These are phyloP conservation scores for Jamesozyma gamospora DNA, from an alignment of 805 yeast genomes.

Conservation along the genomic window DNA sequence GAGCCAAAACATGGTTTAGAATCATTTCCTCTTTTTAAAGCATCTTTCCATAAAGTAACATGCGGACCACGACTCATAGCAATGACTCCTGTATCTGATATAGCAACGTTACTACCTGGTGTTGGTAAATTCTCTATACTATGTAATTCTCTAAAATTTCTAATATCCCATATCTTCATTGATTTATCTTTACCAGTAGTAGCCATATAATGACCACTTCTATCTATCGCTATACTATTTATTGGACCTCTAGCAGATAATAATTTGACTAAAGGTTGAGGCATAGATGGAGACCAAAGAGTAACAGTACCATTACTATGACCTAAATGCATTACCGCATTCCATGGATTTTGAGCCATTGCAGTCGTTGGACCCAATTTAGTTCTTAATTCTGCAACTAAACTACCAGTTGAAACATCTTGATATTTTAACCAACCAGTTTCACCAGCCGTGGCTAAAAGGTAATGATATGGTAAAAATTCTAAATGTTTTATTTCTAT, in stretches of 20 bases:
- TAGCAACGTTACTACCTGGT: constrained; percentile 68
- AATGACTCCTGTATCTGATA: constrained; percentile 80
- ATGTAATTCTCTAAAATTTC: constrained; percentile 70
- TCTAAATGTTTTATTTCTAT: constrained; percentile 75
- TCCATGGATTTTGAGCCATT: constrained; percentile 89
- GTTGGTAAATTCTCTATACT: constrained; percentile 56
- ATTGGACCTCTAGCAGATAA: constrained; percentile 82
- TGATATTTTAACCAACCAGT: constrained; percentile 86
- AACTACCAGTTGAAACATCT: constrained; percentile 86
- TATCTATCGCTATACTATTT: constrained; percentile 71
- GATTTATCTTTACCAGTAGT: constrained; percentile 81
- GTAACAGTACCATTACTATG: constrained; percentile 89
- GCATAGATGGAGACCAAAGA: constrained; percentile 85
- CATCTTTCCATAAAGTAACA: constrained; percentile 88
- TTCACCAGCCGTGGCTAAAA: constrained; percentile 80
- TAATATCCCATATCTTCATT: constrained; percentile 85
- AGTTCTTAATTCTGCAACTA: constrained; percentile 76
- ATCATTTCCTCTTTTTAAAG: constrained; percentile 34
- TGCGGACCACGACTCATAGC: constrained; percentile 96
- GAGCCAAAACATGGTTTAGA: constrained; percentile 44
- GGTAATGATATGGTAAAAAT: constrained; percentile 85
- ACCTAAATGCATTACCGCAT: constrained; percentile 89
- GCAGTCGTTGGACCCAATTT: constrained; percentile 84
- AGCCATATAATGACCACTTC: constrained; percentile 92
- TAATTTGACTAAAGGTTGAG: constrained; percentile 74